Conservation (phyloP, 306 rosid species). For the Citrullus mucosospermus region DNA sequence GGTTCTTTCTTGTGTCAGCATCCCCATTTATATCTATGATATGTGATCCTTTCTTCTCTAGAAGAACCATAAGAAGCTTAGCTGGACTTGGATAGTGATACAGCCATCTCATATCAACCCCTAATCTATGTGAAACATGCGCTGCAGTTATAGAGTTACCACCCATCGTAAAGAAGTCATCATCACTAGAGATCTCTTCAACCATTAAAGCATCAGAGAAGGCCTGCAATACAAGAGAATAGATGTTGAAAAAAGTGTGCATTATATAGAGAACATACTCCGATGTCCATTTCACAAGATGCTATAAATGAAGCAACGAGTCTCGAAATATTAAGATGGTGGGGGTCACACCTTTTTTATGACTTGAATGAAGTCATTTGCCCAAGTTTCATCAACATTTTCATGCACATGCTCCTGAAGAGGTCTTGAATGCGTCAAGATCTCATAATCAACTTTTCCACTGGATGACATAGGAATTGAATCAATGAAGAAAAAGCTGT, state of each 20-base stretch:
- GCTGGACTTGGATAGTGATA: slow-evolving; percentile 51
- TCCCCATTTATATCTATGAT: slow-evolving; percentile 23
- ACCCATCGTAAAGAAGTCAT: slow-evolving; percentile 73
- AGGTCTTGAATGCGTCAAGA: slow-evolving; percentile 28
- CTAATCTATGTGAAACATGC: slow-evolving; percentile 62
- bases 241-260: neutral
- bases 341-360: slow-evolving; percentile 44
- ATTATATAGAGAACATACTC: neutral
- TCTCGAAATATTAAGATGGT: slow-evolving; percentile 2
- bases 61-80: slow-evolving; percentile 54
- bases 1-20: slow-evolving; percentile 20
- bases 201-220: slow-evolving; percentile 49
- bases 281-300: neutral
- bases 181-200: slow-evolving; percentile 48
- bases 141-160: slow-evolving; percentile 90
- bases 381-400: slow-evolving; percentile 22
- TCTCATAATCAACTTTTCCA: slow-evolving; percentile 72
- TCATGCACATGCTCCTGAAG: slow-evolving; percentile 21
- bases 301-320: neutral
- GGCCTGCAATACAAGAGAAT: slow-evolving; percentile 46
- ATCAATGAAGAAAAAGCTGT: slow-evolving; percentile 30
- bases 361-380: slow-evolving; percentile 37
- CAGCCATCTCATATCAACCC: slow-evolving; percentile 64
- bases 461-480: slow-evolving; percentile 58
- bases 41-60: slow-evolving; percentile 35